Percentiles rank a stretch among this genome's conserved stretches.
These are phyloP conservation scores for Hibiscus tridactylites DNA, from an alignment of 345 rosid genomes.

Conservation along the genomic window DNA sequence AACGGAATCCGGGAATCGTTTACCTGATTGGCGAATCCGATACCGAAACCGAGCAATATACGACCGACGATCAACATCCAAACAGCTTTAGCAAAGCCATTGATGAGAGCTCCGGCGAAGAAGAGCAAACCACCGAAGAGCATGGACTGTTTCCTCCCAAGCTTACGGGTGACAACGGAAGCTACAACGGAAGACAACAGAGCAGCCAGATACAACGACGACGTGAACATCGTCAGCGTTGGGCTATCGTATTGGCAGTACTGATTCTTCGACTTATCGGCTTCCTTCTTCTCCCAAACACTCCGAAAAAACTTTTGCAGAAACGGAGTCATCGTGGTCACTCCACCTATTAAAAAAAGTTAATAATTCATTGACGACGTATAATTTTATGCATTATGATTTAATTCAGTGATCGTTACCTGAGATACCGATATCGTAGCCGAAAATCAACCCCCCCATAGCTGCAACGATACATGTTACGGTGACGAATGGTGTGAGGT, in stretches of 20 bases:
- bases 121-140: neutral
- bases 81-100: neutral
- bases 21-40: neutral
- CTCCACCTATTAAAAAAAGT: neutral
- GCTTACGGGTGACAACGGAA: neutral
- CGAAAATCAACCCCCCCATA: no score
- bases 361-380: neutral
- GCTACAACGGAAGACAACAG: neutral
- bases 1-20: no score
- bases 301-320: neutral
- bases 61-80: neutral
- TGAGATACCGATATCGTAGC: conserved; percentile 24
- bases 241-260: neutral
- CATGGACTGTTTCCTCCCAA: neutral
- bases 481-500: no score
- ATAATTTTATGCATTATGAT: neutral
- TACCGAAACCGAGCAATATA: neutral
- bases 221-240: neutral
- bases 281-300: neutral
- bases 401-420: conserved; percentile 25
- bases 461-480: no score
- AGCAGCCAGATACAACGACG: neutral
- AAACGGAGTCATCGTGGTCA: neutral
- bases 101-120: neutral
- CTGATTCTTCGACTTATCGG: neutral